Evolutionary conservation across 23 red algal genomes (phyloP), one percentile per base, ranked within the genome.

Genomic region (Gracilaria domingensis): DNA sequence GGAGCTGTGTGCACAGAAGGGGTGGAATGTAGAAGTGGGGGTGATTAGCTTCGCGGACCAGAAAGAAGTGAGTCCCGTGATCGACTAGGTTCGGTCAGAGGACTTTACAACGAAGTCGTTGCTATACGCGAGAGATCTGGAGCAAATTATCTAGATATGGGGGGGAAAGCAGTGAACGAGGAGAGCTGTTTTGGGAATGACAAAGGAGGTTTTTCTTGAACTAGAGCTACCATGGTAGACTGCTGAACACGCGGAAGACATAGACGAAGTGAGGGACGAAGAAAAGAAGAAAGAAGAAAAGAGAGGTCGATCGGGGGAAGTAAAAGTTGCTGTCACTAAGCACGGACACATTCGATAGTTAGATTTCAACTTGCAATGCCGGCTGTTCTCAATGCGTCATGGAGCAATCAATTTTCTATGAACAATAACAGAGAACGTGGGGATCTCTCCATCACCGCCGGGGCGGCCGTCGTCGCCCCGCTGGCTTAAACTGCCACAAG

Each of bases 41-140:
- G 21, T 60, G 12, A 85, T 98, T 65, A 61, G 66, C 26, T 98
- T 98, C 62, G 87, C 59, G 8, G 61, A 45, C 20, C 65, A 75
- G 66, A 85, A 83, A 21, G 86, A 60, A 17, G 72, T 35, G 13
- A 69, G 38, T 61, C 71, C 42, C 5, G 69, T 57, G 29, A 69
- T 87, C 42, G 87, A 93, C 54, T 66, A 80, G 45, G 79, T 87
- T 28, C 90, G 66, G 53, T 85, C 88, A 16, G 66, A 81, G n/a
- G 91, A 98, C 29, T 76, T 98, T 25, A 98, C 95, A 45, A 83
- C 85, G 66, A 82, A 89, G 58, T 88, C 76, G 0, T 69, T 98
- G 61, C 71, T 23, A 36, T 98, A 98, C 54, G 96, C 96, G 37
- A 59, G 90, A 45, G 91, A 95, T 64, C 66, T 98, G 29, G 96